Evolutionary conservation across 179 eudicot species (phyloP), one percentile per base, ranked within the genome.

Genomic region (Drosera spatulata): DNA sequence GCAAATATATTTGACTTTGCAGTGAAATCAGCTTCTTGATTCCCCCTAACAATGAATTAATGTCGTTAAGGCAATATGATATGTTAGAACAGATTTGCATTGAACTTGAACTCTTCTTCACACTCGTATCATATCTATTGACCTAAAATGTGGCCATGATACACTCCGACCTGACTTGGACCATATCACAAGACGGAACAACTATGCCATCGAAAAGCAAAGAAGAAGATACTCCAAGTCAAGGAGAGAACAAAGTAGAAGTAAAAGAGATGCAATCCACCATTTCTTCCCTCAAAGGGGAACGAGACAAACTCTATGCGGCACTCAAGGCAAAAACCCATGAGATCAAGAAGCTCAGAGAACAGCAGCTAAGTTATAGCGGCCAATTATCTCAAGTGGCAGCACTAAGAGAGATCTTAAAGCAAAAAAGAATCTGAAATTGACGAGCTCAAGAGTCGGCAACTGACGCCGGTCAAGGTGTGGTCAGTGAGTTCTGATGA

Each of bases 241-340:
- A 82, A 62, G 51, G 66, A 61, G 61, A 73, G 77, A 57, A 22
- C 33, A 22, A 22, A 0, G 33, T 1, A 22, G 33, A 22, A 22
- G 33, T 1, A 22, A 22, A 22, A 22, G 84, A 77, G 70, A 62
- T 79, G 84, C 73, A 75, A 55, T 75, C 86, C 10, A 71, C 70
- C 15, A 73, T 84, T 60, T 73, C 81, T 39, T 79, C 84, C 44
- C 67, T 84, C 11, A 79, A 49, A 79, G 90, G 81, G 0, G 84
- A 84, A 38, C 82, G 74, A 11, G 66, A 58, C 59, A 59, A 61
- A 12, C 59, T 79, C 4, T 86, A 78, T 62, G 58, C 55, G 3
- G 61, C 79, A 41, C 68, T 79, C 0, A 71, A 74, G 53, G 89
- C 81, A 70, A 83, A 68, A 65, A 73, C 70, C 55, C 72, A 59